Percentiles rank a stretch among this genome's conserved stretches.
phyloP scores from a whole-genome alignment of 208 protist species.

The Balamuthia mandrillaris region DNA sequence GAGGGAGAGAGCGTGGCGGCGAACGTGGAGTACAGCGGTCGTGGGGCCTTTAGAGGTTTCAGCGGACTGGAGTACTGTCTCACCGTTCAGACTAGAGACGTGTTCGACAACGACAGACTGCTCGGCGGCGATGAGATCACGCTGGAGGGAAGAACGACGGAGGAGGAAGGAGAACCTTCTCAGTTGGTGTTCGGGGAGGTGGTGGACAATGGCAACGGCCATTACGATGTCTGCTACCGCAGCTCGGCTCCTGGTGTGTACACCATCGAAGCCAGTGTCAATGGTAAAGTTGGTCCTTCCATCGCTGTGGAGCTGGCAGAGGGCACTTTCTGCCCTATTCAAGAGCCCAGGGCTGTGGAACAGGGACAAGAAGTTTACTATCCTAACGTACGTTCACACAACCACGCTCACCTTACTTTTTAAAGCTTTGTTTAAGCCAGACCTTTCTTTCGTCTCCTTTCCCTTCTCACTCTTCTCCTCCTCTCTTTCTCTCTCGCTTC shows the following conservation, averaged over 20 bases:
- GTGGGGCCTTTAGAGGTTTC: neutral
- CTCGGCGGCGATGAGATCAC: neutral
- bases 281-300: neutral
- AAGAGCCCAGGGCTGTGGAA: neutral
- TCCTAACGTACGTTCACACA: neutral
- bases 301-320: slow-evolving; percentile 3
- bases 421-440: too few species aligned
- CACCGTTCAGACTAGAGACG: slow-evolving; percentile 12
- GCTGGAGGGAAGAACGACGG: neutral
- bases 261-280: neutral
- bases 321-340: neutral
- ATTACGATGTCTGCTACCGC: slow-evolving; percentile 4
- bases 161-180: too few species aligned
- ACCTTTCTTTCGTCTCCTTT: too few species aligned
- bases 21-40: neutral
- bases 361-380: neutral
- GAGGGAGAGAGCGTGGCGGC: neutral
- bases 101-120: slow-evolving; percentile 18
- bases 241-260: neutral
- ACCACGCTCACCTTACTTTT: too few species aligned
- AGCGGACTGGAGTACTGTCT: neutral
- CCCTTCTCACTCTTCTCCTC: too few species aligned
- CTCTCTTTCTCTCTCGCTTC: too few species aligned
- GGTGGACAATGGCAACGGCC: neutral
- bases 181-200: too few species aligned